Evolutionary conservation across 768 basidiomycete species (phyloP).

Genomic region (Kwoniella mangroviensis): DNA sequence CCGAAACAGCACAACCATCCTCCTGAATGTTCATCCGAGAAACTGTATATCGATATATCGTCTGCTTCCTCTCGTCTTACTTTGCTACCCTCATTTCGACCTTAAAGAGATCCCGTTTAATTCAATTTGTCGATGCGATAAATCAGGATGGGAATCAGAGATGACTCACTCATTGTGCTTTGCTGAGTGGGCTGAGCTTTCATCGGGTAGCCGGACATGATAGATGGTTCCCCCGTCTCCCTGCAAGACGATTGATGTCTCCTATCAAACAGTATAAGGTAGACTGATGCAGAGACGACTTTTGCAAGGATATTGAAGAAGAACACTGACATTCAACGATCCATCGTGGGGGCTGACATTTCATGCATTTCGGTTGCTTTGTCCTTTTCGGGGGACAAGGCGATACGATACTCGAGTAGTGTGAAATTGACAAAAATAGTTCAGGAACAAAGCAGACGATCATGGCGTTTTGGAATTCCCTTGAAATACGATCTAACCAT

Average conservation of each 20-base stretch:
- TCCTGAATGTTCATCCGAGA: constrained; percentile 4
- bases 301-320: too few relatives aligned
- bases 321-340: not conserved
- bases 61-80: not conserved
- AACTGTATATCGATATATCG: constrained; percentile 16
- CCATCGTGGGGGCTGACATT: not conserved
- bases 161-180: constrained; percentile 14
- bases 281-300: too few relatives aligned
- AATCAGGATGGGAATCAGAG: too few relatives aligned
- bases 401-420: too few relatives aligned
- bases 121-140: too few relatives aligned
- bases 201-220: not conserved
- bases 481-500: not conserved
- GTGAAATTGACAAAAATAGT: not conserved
- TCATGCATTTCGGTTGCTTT: not conserved
- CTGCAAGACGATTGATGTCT: not conserved
- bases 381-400: not conserved
- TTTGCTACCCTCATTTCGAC: not conserved
- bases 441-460: not conserved
- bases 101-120: too few relatives aligned
- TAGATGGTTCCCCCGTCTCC: not conserved
- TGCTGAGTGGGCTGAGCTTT: not conserved
- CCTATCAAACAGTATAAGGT: too few relatives aligned
- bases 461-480: not conserved
- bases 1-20: constrained; percentile 9